These are phyloP conservation scores for Talaromyces trachyspermus DNA, from an alignment of 495 filamentous ascomycete genomes.

Conservation along the genomic window DNA sequence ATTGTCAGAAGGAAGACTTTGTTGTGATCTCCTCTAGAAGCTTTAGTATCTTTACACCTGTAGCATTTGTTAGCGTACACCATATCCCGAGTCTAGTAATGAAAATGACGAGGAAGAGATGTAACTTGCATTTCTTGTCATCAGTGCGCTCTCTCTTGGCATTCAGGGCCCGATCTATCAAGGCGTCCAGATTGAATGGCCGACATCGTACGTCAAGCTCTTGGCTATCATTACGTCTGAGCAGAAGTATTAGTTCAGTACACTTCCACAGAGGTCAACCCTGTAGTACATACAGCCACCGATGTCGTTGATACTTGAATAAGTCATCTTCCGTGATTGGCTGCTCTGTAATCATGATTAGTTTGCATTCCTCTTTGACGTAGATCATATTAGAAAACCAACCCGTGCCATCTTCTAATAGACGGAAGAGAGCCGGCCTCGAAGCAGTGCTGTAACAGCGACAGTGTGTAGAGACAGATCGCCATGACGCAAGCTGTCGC, in stretches of 20 bases:
- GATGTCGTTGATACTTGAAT: constrained; percentile 4
- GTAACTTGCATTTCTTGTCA: not conserved
- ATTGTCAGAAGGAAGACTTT: constrained; percentile 22
- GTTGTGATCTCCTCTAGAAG: constrained; percentile 23
- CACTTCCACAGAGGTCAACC: not conserved
- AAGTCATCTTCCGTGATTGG: constrained; percentile 5
- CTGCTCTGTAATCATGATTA: not conserved
- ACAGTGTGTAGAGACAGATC: too few relatives aligned
- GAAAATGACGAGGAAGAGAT: not conserved
- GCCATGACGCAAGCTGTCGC: too few relatives aligned
- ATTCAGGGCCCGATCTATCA: not conserved
- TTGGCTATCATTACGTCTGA: not conserved
- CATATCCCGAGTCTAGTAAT: too few relatives aligned
- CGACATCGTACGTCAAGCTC: constrained; percentile 6
- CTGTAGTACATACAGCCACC: constrained; percentile 2
- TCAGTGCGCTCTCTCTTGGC: not conserved
- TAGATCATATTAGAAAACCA: not conserved
- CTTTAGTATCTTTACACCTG: constrained; percentile 12
- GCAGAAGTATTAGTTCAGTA: not conserved
- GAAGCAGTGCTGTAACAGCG: too few relatives aligned
- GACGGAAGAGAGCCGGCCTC: not conserved
- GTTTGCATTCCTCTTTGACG: not conserved
- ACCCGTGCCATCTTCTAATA: constrained; percentile 3
- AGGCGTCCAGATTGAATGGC: not conserved
- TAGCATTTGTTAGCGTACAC: not conserved